Base-by-base conservation (phyloP, 2,329 filamentous ascomycete genomes). In the Claviceps sp. region DNA sequence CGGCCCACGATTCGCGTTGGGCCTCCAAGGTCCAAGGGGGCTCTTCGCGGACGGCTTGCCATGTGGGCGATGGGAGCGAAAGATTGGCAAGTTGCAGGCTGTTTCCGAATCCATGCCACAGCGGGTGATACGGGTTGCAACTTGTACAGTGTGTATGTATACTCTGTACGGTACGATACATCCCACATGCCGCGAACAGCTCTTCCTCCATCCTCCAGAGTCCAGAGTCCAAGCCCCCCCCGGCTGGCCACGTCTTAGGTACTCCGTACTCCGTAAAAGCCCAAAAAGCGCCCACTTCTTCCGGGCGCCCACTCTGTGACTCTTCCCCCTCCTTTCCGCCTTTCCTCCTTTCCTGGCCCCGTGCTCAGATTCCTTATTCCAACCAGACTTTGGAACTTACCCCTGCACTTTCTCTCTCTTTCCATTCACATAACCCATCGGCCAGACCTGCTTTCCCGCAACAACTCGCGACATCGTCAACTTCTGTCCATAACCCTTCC, bases 381-480 rank as follows among this genome's bases (percentile, higher is more conserved):
- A 42, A 34, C 45, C 45, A 47, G 17, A 37, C 50, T 41, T 34
- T 11, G 4, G 30, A 42, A 50, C 34, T 24, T 3, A 50, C 38
- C 50, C 50, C 53, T 48, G 50, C 40, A 24, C 30, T 50, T 55
- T 53, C 51, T 53, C 48, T 49, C 48, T 50, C 48, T 41, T 53
- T 53, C 53, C 53, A 55, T 51, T 42, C 50, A 50, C 50, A 47
- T 50, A 44, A 34, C 34, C 50, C 42, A 50, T 40, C 45, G 19
- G 45, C 46, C 39, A 4, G 43, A 48, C 48, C 26, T 50, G 26
- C 48, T 47, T 37, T 47, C 46, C 44, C 43, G 42, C 47, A 30
- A 47, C 2, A 40, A 53, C 51, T 42, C 45, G 39, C 37, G 34
- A 42, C 45, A 34, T 19, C 38, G 14, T 38, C 48, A 34, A 34